phyloP scores from a whole-genome alignment of 2,329 filamentous ascomycete species.

The Exophiala sideris region DNA sequence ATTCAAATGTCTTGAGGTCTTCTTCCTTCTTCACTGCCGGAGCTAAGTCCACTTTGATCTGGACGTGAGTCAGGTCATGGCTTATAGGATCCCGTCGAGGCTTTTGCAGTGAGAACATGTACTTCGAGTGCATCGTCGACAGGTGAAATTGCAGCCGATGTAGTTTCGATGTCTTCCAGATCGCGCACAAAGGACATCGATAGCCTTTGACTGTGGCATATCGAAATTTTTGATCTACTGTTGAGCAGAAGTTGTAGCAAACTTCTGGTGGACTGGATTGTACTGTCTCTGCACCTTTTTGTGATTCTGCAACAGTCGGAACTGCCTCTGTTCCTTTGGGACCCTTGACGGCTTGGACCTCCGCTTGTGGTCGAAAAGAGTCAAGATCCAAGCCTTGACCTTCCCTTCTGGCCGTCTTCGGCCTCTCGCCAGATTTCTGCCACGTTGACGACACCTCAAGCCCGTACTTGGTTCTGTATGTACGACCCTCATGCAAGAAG shows the following conservation, averaged over 20 bases:
- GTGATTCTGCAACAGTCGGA: background rate
- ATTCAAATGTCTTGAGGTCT: slow-evolving; percentile 10
- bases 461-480: slow-evolving; percentile 28
- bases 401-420: background rate
- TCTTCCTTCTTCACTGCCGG: slow-evolving; percentile 6
- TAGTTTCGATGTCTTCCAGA: slow-evolving; percentile 12
- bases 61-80: slow-evolving; percentile 7
- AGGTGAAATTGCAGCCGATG: slow-evolving; percentile 26
- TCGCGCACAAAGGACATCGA: slow-evolving; percentile 22
- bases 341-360: background rate
- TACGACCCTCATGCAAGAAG: slow-evolving; percentile 23
- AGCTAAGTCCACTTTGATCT: slow-evolving; percentile 19
- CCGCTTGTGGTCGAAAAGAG: slow-evolving; percentile 3
- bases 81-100: slow-evolving; percentile 3
- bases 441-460: slow-evolving; percentile 25
- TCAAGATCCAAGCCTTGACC: slow-evolving; percentile 14
- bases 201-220: slow-evolving; percentile 20
- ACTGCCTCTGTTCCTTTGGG: background rate
- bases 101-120: slow-evolving; percentile 20
- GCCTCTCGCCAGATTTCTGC: slow-evolving; percentile 5
- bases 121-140: slow-evolving; percentile 22
- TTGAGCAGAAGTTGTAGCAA: slow-evolving; percentile 13
- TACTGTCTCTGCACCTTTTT: background rate
- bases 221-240: slow-evolving; percentile 9
- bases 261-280: slow-evolving; percentile 8